A percentile compares a stretch with the other conserved stretches of the same genome.
phyloP scores from a whole-genome alignment of 768 basidiomycete species.

The Russula vinacea region DNA sequence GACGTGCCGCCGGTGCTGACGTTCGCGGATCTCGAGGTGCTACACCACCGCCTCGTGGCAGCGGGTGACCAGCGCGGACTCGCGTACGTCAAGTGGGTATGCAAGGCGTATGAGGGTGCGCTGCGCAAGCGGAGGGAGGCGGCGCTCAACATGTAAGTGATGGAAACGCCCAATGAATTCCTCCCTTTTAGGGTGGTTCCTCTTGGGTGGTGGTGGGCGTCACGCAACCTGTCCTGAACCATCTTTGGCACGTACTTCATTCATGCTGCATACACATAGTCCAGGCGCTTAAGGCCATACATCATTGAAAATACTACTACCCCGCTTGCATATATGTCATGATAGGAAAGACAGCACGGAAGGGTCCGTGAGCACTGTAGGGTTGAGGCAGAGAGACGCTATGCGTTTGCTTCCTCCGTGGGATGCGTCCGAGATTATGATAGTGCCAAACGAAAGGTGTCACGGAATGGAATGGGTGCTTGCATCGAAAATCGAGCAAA shows the following conservation, averaged over 20 bases:
- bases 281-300: constrained; percentile 14
- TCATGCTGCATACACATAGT: constrained; percentile 20
- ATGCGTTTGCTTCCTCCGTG: not conserved
- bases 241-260: constrained; percentile 11
- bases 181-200: not conserved
- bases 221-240: not conserved
- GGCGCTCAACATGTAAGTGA: constrained; percentile 1
- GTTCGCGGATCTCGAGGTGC: constrained; percentile 71
- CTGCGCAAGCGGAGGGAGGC: constrained; percentile 57
- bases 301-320: constrained; percentile 21
- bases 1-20: constrained; percentile 74
- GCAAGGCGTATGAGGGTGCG: constrained; percentile 68
- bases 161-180: not conserved
- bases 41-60: constrained; percentile 71
- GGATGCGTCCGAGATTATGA: constrained; percentile 9
- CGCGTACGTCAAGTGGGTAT: constrained; percentile 67
- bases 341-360: constrained; percentile 2
- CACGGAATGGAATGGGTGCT: constrained; percentile 16
- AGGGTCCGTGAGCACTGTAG: not conserved
- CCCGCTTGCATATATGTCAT: constrained; percentile 5
- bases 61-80: constrained; percentile 45
- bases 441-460: constrained; percentile 15
- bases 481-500: not conserved
- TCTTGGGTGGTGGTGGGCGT: not conserved
- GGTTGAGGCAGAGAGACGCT: not conserved